Base-by-base conservation (phyloP, 352 stramenopile species). In the Blastocystis sp. region DNA sequence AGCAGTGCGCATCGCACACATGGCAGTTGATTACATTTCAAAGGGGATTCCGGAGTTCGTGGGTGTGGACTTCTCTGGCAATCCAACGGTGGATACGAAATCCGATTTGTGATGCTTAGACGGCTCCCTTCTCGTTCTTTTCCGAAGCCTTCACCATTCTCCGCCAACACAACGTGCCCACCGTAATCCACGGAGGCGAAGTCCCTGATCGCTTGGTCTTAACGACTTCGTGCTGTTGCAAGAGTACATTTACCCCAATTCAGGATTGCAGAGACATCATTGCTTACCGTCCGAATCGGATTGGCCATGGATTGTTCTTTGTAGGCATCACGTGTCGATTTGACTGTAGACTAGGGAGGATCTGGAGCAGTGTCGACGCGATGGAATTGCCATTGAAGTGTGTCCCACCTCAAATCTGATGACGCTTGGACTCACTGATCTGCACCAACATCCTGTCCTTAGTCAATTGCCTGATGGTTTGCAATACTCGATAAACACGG, bases 361-460 rank as follows among this genome's bases (percentile, higher is more conserved):
- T 3, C 24, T 45, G 28, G 24, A 64, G 24, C 4, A 42, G 38
- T 21, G 64, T n/a, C 1, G 17, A 40, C n/a, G 38, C 11, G 19
- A 24, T 17, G 48, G 66, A 7, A 81, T 81, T 45, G 48, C 71
- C 3, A 81, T 81, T 60, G 71, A 81, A 24, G 28, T 81, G 0
- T 81, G 71, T 42, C 71, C 71, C 28, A 81, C 71, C n/a, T 81
- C 71, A 4, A 81, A 81, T 42, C 52, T 63, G 21, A 64, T 81
- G 71, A 81, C 71, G 21, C 28, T 81, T 17, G 71, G 43, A 65
- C 17, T 81, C 40, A 17, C 42, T 1, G 24, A 19, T 4, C 71
- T 81, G 28, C 17, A 21, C 10, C 10, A 64, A 38, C 71, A 81
- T 43, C 71, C 71, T 21, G 52, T 81, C 34, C 43, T 81, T 7